These are phyloP conservation scores for Colletotrichum simmondsii DNA, from an alignment of 2,329 filamentous ascomycete species.

Conservation along the genomic window DNA sequence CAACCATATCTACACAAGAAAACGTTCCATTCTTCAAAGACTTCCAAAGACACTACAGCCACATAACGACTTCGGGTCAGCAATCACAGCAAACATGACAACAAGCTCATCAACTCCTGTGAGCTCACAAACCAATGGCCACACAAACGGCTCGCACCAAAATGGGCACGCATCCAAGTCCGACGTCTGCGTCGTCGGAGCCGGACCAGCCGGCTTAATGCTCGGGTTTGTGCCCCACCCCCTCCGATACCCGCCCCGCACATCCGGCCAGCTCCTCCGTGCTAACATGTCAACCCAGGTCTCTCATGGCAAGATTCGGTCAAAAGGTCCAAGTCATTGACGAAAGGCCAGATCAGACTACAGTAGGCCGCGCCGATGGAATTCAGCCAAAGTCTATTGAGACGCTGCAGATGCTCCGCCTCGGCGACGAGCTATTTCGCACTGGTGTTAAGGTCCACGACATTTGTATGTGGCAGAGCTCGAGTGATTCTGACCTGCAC, in stretches of 20 bases:
- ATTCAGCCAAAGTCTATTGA: conserved; percentile 28
- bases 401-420: conserved; percentile 22
- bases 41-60: background rate
- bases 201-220: conserved; percentile 27
- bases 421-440: conserved; percentile 17
- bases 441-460: conserved; percentile 44
- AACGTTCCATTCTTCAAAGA: background rate
- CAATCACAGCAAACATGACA: conserved; percentile 6
- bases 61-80: background rate
- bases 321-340: conserved; percentile 21
- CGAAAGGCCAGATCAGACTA: conserved; percentile 13
- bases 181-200: conserved; percentile 27
- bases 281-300: background rate
- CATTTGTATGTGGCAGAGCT: conserved; percentile 27
- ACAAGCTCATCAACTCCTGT: background rate
- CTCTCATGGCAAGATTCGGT: conserved; percentile 22
- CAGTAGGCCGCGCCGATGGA: conserved; percentile 12
- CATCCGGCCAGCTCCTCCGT: background rate
- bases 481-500: conserved; percentile 33
- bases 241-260: background rate
- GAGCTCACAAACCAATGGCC: background rate
- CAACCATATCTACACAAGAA: background rate
- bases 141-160: background rate
- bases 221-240: conserved; percentile 23
- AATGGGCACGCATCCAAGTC: background rate